Evolutionary conservation across 1,284 basidiomycete genomes (phyloP).

Genomic region (Wolfiporia cocos): DNA sequence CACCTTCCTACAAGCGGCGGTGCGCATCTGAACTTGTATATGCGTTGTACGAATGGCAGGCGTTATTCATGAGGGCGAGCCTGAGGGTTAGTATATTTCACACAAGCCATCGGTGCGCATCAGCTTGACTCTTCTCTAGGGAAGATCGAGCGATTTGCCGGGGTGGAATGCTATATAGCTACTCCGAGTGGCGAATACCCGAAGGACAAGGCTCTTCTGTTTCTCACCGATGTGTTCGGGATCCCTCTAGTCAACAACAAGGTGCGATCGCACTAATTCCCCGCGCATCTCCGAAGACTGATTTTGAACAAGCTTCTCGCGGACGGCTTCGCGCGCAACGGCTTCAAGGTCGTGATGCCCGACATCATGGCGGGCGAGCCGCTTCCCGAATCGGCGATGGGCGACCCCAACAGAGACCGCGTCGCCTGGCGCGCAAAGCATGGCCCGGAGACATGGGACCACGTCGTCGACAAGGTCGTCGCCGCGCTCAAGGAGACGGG

Average conservation of each 20-base stretch:
- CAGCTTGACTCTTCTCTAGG: slow-evolving; percentile 22
- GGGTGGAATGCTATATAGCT: slow-evolving; percentile 45
- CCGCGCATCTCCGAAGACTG: neutral
- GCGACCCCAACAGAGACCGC: slow-evolving; percentile 34
- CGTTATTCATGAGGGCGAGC: slow-evolving; percentile 50
- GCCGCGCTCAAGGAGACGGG: slow-evolving; percentile 52
- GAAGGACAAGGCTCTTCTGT: slow-evolving; percentile 53
- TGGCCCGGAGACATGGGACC: slow-evolving; percentile 34
- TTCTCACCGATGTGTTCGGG: slow-evolving; percentile 63
- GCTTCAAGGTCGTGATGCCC: slow-evolving; percentile 39
- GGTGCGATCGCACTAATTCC: slow-evolving; percentile 23
- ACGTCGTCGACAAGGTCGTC: slow-evolving; percentile 50
- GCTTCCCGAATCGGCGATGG: slow-evolving; percentile 19
- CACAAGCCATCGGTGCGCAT: neutral
- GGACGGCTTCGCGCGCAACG: slow-evolving; percentile 50
- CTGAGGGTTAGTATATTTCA: slow-evolving; percentile 31
- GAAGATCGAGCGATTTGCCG: slow-evolving; percentile 37
- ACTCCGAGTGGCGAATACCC: slow-evolving; percentile 41
- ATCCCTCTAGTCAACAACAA: slow-evolving; percentile 46
- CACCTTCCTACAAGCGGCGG: neutral
- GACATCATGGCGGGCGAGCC: slow-evolving; percentile 41
- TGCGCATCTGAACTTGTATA: neutral
- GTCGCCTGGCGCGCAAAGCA: slow-evolving; percentile 46
- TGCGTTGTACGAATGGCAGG: slow-evolving; percentile 32
- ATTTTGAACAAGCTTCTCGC: slow-evolving; percentile 29